Percentiles rank a stretch among this genome's conserved stretches.
Conservation (phyloP, 306 rosid genomes). For the Styphnolobium japonicum region DNA sequence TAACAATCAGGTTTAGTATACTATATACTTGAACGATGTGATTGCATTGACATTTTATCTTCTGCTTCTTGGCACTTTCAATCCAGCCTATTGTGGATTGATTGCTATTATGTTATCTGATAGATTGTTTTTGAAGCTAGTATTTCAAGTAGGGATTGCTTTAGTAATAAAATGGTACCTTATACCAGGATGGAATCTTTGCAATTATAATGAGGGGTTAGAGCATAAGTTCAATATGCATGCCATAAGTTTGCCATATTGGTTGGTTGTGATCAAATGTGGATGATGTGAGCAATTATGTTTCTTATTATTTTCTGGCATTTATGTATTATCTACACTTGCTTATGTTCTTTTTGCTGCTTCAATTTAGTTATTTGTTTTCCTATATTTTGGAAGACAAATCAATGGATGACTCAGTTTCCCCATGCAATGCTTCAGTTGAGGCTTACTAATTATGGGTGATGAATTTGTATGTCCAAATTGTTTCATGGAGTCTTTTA, state of each 20-base stretch:
- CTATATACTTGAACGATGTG: background rate
- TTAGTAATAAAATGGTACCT: background rate
- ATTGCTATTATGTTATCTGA: background rate
- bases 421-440: background rate
- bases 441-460: no score
- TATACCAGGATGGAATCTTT: background rate
- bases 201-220: background rate
- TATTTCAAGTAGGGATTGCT: background rate
- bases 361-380: background rate
- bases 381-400: background rate
- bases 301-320: background rate
- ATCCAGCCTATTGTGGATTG: background rate
- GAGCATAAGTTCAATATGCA: background rate
- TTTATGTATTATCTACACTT: background rate
- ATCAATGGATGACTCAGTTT: background rate
- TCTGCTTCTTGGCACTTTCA: background rate
- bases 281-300: background rate
- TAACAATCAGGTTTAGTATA: slow-evolving; percentile 52
- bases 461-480: no score
- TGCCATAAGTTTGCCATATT: background rate
- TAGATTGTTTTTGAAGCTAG: background rate
- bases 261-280: background rate
- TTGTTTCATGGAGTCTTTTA: background rate
- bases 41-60: background rate
- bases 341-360: background rate